Evolutionary conservation across 768 basidiomycete genomes (phyloP).

Genomic region (Macrolepiota albuminosa): DNA sequence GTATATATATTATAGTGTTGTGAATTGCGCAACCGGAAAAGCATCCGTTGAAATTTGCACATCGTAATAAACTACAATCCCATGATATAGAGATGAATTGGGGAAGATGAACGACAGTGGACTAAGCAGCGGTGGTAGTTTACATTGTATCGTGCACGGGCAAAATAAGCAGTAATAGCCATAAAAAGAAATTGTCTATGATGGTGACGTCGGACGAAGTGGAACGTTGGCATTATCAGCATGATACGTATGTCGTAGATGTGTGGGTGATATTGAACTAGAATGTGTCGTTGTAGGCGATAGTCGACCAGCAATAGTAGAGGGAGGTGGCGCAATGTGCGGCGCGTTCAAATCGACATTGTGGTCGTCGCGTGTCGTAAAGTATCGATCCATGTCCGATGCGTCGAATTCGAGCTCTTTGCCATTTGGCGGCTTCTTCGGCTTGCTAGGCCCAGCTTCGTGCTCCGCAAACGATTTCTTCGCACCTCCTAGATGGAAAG

Average conservation of each 20-base stretch:
- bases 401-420: slow-evolving; percentile 46
- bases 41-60: not conserved
- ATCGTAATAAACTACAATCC: slow-evolving; percentile 6
- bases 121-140: not conserved
- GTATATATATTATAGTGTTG: not conserved
- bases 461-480: slow-evolving; percentile 16
- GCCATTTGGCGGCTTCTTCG: not conserved
- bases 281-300: not conserved
- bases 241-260: slow-evolving; percentile 5
- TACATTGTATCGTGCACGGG: slow-evolving; percentile 2
- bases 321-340: not conserved
- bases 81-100: not conserved
- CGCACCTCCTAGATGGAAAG: slow-evolving; percentile 51
- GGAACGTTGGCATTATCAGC: not conserved
- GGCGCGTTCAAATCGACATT: slow-evolving; percentile 2
- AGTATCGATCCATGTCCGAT: slow-evolving; percentile 74
- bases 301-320: not conserved
- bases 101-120: not conserved
- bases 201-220: not conserved
- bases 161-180: not conserved
- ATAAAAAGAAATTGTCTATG: not conserved
- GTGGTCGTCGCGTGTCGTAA: slow-evolving; percentile 33
- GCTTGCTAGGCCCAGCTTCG: not conserved
- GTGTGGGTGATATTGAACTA: not conserved
- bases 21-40: not conserved